These are phyloP conservation scores for Mycena vulgaris DNA, from an alignment of 768 basidiomycete genomes.

Conservation along the genomic window DNA sequence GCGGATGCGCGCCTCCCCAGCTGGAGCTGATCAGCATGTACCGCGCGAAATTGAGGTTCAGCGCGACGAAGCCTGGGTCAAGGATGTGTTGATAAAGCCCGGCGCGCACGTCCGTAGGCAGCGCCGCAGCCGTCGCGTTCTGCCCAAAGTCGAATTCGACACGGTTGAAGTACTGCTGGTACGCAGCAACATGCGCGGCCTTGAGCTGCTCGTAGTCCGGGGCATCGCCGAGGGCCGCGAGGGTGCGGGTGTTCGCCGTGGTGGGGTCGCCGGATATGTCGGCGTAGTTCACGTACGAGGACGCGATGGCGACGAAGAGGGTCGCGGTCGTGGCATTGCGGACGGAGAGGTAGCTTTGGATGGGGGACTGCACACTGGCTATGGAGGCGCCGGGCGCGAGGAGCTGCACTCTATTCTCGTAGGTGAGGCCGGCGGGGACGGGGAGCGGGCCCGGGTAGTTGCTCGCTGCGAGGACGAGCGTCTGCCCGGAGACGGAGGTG, in stretches of 20 bases:
- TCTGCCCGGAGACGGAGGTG: conserved; percentile 1
- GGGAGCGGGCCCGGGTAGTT: conserved; percentile 10
- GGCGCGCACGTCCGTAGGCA: conserved; percentile 27
- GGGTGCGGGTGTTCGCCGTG: conserved; percentile 1
- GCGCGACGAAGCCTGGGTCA: conserved; percentile 27
- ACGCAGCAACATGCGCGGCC: conserved; percentile 8
- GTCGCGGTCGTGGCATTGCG: conserved; percentile 15
- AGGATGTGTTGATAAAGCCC: neutral
- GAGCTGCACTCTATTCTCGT: conserved; percentile 16
- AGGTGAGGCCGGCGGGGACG: conserved; percentile 19
- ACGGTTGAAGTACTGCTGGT: conserved; percentile 17
- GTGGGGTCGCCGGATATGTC: conserved; percentile 22
- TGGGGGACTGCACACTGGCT: neutral
- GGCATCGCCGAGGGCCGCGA: neutral
- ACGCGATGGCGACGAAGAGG: conserved; percentile 28
- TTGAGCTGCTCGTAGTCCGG: conserved; percentile 6
- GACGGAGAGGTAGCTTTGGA: neutral
- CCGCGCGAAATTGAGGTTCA: conserved; percentile 26
- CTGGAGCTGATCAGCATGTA: conserved; percentile 32
- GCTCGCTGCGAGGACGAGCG: conserved; percentile 5
- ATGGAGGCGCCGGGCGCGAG: neutral
- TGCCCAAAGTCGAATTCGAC: conserved; percentile 24
- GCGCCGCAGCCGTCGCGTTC: conserved; percentile 17
- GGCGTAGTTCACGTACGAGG: conserved; percentile 19
- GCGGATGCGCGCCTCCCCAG: conserved; percentile 28